A percentile compares a stretch with the other conserved stretches of the same genome.
These are phyloP conservation scores for Hydnomerulius pinastri DNA, from an alignment of 768 basidiomycete genomes.

Conservation along the genomic window DNA sequence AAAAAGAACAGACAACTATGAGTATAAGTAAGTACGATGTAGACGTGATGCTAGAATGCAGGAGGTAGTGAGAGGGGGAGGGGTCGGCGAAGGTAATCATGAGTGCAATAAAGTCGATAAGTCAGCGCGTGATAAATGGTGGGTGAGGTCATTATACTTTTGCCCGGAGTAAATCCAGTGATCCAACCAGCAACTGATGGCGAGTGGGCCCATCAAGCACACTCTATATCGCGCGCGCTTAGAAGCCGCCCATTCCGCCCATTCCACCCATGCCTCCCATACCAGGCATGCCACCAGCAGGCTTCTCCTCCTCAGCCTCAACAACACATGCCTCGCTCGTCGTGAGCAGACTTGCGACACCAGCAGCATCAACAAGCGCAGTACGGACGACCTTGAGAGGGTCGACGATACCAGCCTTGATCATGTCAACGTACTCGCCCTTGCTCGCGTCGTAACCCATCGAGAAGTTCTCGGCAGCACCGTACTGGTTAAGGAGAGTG, in stretches of 20 bases:
- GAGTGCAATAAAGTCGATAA: slow-evolving; percentile 16
- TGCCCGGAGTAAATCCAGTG: neutral
- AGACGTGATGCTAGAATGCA: slow-evolving; percentile 12
- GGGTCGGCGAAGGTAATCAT: slow-evolving; percentile 10
- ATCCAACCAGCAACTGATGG: too few species aligned
- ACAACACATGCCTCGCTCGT: slow-evolving; percentile 93
- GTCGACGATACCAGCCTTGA: slow-evolving; percentile 91
- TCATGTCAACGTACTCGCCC: slow-evolving; percentile 95
- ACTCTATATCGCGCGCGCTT: slow-evolving; percentile 9
- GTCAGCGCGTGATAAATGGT: slow-evolving; percentile 13
- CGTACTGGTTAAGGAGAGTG: slow-evolving; percentile 71
- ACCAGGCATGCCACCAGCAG: slow-evolving; percentile 50
- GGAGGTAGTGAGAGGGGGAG: slow-evolving; percentile 1
- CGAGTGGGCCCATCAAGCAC: neutral
- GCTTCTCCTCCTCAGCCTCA: slow-evolving; percentile 82
- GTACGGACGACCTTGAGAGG: slow-evolving; percentile 95
- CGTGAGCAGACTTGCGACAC: slow-evolving; percentile 91
- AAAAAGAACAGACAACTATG: slow-evolving; percentile 9
- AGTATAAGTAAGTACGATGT: slow-evolving; percentile 13
- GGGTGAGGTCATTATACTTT: slow-evolving; percentile 13
- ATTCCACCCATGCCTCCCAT: slow-evolving; percentile 68
- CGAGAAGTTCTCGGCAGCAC: slow-evolving; percentile 71
- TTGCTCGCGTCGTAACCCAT: slow-evolving; percentile 91
- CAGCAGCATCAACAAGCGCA: slow-evolving; percentile 87
- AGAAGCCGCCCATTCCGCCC: slow-evolving; percentile 56